phyloP scores from a whole-genome alignment of 768 basidiomycete genomes.

The Tephrocybe sp. region DNA sequence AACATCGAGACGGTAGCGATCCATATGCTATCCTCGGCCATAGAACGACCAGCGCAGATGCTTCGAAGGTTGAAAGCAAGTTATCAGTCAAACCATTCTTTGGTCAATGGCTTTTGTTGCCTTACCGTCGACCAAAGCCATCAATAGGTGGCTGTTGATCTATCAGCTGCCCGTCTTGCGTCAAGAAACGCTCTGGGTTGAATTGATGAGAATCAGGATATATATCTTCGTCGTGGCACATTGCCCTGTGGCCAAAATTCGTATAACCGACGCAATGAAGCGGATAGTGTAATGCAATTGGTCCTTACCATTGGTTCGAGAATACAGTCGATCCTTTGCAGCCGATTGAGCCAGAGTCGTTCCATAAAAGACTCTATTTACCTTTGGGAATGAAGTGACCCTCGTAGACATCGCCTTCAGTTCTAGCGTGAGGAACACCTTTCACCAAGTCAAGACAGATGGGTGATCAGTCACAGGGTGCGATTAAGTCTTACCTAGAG shows the following conservation, averaged over 20 bases:
- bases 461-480: background rate
- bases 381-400: slow-evolving; percentile 8
- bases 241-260: background rate
- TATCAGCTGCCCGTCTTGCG: background rate
- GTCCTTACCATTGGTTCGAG: background rate
- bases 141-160: slow-evolving; percentile 2
- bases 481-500: background rate
- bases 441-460: too few species aligned
- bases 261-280: background rate
- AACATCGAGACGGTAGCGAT: too few species aligned
- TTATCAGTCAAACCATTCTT: too few species aligned
- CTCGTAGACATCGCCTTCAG: slow-evolving; percentile 4
- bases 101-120: too few species aligned
- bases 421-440: slow-evolving; percentile 8
- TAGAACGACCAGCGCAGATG: too few species aligned
- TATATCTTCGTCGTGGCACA: background rate
- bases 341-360: background rate
- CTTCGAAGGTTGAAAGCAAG: too few species aligned
- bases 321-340: background rate
- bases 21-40: too few species aligned
- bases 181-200: slow-evolving; percentile 8
- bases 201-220: slow-evolving; percentile 3
- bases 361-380: background rate
- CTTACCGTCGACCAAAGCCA: slow-evolving; percentile 9
- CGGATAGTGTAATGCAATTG: background rate